phyloP scores from a whole-genome alignment of 768 basidiomycete genomes.

The Gloeophyllum trabeum region DNA sequence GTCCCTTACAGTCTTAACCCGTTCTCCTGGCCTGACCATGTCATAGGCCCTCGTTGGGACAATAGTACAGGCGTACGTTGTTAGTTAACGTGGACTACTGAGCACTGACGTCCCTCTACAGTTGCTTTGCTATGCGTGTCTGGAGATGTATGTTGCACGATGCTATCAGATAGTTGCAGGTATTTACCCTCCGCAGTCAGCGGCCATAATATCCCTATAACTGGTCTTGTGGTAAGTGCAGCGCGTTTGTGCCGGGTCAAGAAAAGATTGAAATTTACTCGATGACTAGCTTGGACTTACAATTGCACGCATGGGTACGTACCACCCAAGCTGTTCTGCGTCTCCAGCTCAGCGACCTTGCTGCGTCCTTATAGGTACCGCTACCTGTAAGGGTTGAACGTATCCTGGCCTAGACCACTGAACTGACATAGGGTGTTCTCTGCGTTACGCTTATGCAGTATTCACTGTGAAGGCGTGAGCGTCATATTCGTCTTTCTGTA shows the following conservation, averaged over 20 bases:
- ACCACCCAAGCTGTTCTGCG: too few species aligned
- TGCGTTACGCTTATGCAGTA: too few species aligned
- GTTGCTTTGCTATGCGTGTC: slow-evolving; percentile 47
- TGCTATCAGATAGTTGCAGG: neutral
- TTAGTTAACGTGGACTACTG: neutral
- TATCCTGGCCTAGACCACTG: too few species aligned
- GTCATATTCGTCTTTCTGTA: too few species aligned
- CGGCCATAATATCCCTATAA: slow-evolving; percentile 34
- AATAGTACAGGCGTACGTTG: slow-evolving; percentile 42
- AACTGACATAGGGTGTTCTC: slow-evolving; percentile 17
- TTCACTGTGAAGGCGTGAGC: too few species aligned
- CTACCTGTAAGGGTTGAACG: neutral
- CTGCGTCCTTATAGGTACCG: too few species aligned
- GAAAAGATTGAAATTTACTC: too few species aligned
- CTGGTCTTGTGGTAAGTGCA: slow-evolving; percentile 35
- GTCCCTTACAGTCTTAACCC: slow-evolving; percentile 4
- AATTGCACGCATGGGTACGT: too few species aligned
- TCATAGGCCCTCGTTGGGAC: slow-evolving; percentile 39
- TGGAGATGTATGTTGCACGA: slow-evolving; percentile 41
- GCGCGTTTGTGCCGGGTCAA: too few species aligned
- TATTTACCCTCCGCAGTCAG: slow-evolving; percentile 30
- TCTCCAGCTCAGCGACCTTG: too few species aligned
- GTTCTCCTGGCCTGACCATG: slow-evolving; percentile 6
- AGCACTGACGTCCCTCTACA: slow-evolving; percentile 10
- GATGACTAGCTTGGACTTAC: too few species aligned